A percentile compares a stretch with the other conserved stretches of the same genome.
phyloP scores from a whole-genome alignment of 768 basidiomycete genomes.

The Naganishia vaughanmartiniae region DNA sequence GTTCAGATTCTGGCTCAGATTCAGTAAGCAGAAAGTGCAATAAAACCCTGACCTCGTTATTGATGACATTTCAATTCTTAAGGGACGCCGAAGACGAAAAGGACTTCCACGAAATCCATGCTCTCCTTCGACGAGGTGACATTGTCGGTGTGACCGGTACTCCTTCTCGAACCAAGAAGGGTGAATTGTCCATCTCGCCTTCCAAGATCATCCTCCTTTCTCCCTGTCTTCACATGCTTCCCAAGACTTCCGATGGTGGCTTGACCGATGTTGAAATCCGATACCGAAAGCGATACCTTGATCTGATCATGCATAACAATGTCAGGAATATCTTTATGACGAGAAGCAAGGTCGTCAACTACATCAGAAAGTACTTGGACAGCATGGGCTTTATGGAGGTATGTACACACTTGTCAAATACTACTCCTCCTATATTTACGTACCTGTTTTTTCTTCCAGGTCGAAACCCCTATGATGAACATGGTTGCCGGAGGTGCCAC shows the following conservation, averaged over 20 bases:
- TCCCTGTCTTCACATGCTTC: constrained; percentile 93
- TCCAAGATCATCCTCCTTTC: constrained; percentile 79
- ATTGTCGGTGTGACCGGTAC: constrained; percentile 87
- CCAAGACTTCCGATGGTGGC: constrained; percentile 78
- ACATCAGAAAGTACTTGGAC: constrained; percentile 86
- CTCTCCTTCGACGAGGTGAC: constrained; percentile 89
- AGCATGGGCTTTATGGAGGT: constrained; percentile 86
- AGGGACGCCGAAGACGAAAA: constrained; percentile 52
- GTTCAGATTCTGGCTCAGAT: constrained; percentile 92
- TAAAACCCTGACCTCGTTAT: neutral
- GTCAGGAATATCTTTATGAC: constrained; percentile 88
- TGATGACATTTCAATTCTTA: neutral
- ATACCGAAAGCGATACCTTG: constrained; percentile 97
- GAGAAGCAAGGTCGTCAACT: constrained; percentile 84
- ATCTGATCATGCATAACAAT: constrained; percentile 88
- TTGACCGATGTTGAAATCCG: constrained; percentile 96
- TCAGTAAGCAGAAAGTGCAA: constrained; percentile 58
- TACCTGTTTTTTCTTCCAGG: constrained; percentile 49
- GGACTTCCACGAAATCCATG: constrained; percentile 69
- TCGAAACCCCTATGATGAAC: constrained; percentile 97
- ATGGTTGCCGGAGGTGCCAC: constrained; percentile 95
- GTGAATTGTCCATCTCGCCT: constrained; percentile 87
- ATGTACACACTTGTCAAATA: constrained; percentile 17
- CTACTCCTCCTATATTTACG: no score
- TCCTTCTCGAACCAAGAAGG: constrained; percentile 90